These are phyloP conservation scores for Corylus americana DNA, from an alignment of 306 rosid species.

Conservation along the genomic window DNA sequence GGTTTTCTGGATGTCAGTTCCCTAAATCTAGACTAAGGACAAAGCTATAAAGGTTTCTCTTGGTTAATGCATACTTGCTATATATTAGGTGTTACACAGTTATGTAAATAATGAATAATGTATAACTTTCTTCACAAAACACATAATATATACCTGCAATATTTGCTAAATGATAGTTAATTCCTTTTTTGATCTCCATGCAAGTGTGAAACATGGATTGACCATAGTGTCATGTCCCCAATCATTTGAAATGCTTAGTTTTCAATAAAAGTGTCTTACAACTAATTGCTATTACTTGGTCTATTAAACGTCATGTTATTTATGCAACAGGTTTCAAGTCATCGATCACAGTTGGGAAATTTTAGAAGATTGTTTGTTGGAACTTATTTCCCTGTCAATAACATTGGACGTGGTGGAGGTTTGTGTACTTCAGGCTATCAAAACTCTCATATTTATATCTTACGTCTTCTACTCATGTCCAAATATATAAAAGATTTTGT, in stretches of 20 bases:
- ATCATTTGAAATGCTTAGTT: background rate
- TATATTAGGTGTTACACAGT: background rate
- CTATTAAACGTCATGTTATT: conserved; percentile 19
- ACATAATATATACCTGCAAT: background rate
- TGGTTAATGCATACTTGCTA: background rate
- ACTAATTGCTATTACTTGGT: background rate
- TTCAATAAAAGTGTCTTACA: background rate
- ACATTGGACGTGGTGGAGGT: conserved; percentile 55
- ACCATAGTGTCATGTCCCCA: background rate
- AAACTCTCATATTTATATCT: too few species aligned
- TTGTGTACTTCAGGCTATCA: conserved; percentile 1
- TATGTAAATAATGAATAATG: too few species aligned
- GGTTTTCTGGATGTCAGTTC: background rate
- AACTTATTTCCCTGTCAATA: conserved; percentile 39
- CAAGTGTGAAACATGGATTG: background rate
- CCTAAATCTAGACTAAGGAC: background rate
- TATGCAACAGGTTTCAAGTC: conserved; percentile 60
- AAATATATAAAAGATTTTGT: background rate
- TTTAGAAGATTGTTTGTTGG: conserved; percentile 38
- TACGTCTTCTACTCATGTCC: conserved; percentile 5
- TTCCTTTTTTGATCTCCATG: background rate
- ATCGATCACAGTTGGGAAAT: conserved; percentile 41
- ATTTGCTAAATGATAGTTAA: background rate
- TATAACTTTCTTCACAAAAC: background rate
- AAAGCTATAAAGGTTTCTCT: background rate